Evolutionary conservation across 257 asterid species (phyloP).

Genomic region (Scutellaria minor): DNA sequence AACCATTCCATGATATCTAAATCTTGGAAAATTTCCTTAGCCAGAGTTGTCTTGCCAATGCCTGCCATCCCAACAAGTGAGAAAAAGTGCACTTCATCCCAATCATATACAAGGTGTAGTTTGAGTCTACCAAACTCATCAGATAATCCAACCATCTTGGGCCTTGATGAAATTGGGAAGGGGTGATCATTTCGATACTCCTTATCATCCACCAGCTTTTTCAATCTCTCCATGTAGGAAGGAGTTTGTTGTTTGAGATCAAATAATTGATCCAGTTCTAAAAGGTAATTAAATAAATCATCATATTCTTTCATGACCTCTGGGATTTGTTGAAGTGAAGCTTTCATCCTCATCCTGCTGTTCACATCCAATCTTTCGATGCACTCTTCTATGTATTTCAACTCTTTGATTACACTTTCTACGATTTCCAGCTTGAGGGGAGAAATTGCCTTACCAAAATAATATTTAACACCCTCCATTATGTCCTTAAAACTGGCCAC

Average conservation of each 20-base stretch:
- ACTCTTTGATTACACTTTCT: not conserved
- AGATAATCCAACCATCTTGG: not conserved
- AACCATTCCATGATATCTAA: not conserved
- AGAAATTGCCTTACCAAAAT: too few relatives aligned
- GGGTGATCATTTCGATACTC: too few relatives aligned
- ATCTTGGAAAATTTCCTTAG: not conserved
- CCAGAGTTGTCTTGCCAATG: slow-evolving; percentile 12
- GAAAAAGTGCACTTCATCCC: too few relatives aligned
- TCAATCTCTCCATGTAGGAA: too few relatives aligned
- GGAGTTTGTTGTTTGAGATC: not conserved
- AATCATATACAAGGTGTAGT: too few relatives aligned
- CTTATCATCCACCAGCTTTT: too few relatives aligned
- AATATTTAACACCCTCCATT: too few relatives aligned
- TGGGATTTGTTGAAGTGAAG: not conserved
- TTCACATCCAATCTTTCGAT: not conserved
- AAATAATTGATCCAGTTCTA: not conserved
- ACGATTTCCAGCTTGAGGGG: too few relatives aligned
- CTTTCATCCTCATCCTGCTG: slow-evolving; percentile 8
- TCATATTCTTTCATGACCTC: not conserved
- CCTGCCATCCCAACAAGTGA: slow-evolving; percentile 3
- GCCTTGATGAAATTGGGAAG: too few relatives aligned
- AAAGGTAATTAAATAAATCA: too few relatives aligned
- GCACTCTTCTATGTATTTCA: not conserved
- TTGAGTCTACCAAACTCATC: too few relatives aligned
- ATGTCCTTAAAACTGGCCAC: too few relatives aligned